Evolutionary conservation across 139 green algal genomes (phyloP).

Genomic region (Chlamydomonas incerta): DNA sequence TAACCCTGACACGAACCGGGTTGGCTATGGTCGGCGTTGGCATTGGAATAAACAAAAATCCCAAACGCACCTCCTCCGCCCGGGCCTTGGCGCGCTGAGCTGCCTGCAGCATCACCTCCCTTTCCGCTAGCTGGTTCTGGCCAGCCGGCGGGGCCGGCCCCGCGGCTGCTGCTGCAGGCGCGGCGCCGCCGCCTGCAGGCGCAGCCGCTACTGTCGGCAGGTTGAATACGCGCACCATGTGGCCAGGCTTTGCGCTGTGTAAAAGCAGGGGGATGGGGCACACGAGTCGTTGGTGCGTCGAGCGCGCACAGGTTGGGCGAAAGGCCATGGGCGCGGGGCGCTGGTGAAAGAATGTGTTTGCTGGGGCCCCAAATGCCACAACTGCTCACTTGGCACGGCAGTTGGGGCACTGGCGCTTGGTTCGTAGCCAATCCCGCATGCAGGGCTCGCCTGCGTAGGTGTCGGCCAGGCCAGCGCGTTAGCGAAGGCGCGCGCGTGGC

Average conservation of each 20-base stretch:
- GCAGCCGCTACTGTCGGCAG: conserved; percentile 1
- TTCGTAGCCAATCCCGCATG: background rate
- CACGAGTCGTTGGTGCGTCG: too few species aligned
- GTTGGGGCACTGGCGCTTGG: background rate
- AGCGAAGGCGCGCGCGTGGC: too few species aligned
- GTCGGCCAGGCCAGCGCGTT: too few species aligned
- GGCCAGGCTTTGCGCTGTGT: background rate
- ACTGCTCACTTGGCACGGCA: background rate
- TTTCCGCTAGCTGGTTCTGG: background rate
- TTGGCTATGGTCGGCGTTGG: too few species aligned
- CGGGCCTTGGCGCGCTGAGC: background rate
- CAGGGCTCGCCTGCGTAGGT: background rate
- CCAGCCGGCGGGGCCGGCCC: background rate
- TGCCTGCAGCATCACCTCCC: conserved; percentile 12
- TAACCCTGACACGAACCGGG: too few species aligned
- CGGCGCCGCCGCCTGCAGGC: too few species aligned
- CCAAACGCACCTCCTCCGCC: conserved; percentile 13
- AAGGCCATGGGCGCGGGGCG: too few species aligned
- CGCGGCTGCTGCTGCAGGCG: background rate
- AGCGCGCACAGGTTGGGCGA: too few species aligned
- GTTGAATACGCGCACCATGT: background rate
- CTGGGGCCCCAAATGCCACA: too few species aligned
- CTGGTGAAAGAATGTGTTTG: too few species aligned
- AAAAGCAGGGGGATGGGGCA: too few species aligned
- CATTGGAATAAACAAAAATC: too few species aligned